Base-by-base conservation (phyloP, 2,329 filamentous ascomycete species). In the Byssothecium circinans region DNA sequence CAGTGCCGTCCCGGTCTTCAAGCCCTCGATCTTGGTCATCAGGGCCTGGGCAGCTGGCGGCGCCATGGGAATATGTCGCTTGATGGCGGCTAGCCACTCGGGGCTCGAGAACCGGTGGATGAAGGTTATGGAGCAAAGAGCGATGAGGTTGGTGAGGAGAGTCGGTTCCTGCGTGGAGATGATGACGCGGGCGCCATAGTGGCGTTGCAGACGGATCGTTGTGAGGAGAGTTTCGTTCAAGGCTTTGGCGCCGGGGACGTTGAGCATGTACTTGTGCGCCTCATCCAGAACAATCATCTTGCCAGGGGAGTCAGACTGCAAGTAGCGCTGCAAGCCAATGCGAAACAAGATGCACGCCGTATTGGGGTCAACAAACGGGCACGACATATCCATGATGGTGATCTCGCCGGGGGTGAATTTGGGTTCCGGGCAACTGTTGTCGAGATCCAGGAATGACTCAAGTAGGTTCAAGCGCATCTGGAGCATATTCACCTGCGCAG, bases 91-190 rank as follows among this genome's bases (percentile, higher is more conserved):
- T 22, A 83, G 76, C 86, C 86, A 89, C 1, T 78, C 77, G 0
- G 86, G 86, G 0, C 81, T 85, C 0, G 77, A 83, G 65, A 91
- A 91, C 0, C 85, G 78, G 60, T 91, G 87, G 0, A 91, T 82
- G 14, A 91, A 76, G 0, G 83, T 87, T n/a, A 88, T 72, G 1
- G 82, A 84, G 65, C 85, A 90, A 0, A 92, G 74, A 43, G 89
- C 86, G 0, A 92, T 76, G 0, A 94, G 76, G 14, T 78, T 77
- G 0, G 83, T 81, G 0, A 84, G 85, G 3, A 91, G 77, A 0
- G 86, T 89, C 0, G 88, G 88, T 58, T 92, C 88, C 61, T 94
- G 87, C 0, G 88, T 92, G 0, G 87, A 84, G 25, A 92, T 84
- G 34, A 92, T 64, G 4, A 91, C 75, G 0, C 88, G 79, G 0